These are phyloP conservation scores for Beauveria varroae DNA, from an alignment of 2,329 filamentous ascomycete genomes.

Conservation along the genomic window DNA sequence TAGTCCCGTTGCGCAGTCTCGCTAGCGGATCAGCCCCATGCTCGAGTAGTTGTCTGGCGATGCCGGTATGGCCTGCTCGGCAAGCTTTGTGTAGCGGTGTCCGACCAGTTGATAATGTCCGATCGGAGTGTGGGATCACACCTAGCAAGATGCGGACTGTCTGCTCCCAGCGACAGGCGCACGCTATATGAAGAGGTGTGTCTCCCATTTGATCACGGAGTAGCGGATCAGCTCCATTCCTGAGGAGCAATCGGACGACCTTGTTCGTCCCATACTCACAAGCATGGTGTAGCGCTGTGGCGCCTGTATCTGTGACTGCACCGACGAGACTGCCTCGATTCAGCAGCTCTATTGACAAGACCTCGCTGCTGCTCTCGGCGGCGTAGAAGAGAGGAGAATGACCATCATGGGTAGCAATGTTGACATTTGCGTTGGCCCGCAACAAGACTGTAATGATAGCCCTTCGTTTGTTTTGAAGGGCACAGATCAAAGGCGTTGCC, in stretches of 20 bases:
- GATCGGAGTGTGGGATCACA: neutral
- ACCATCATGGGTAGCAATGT: neutral
- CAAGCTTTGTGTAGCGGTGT: constrained; percentile 3
- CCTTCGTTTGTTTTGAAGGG: neutral
- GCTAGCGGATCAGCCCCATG: constrained; percentile 1
- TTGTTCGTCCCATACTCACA: neutral
- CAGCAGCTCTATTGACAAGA: neutral
- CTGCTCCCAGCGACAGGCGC: neutral
- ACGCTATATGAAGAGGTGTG: neutral
- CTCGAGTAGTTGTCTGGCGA: neutral
- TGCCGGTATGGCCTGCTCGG: neutral
- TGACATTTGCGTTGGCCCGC: neutral
- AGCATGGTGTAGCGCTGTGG: neutral
- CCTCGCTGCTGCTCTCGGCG: neutral
- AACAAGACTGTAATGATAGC: neutral
- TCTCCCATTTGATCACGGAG: neutral
- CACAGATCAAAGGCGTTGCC: neutral
- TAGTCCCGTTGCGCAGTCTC: neutral
- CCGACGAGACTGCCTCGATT: neutral
- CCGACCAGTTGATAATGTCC: neutral
- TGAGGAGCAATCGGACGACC: neutral
- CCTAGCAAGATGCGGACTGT: neutral
- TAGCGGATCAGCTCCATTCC: neutral
- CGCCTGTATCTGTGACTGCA: neutral
- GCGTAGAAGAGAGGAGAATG: neutral